These are phyloP conservation scores for Populus alba DNA, from an alignment of 345 rosid genomes.

Conservation along the genomic window DNA sequence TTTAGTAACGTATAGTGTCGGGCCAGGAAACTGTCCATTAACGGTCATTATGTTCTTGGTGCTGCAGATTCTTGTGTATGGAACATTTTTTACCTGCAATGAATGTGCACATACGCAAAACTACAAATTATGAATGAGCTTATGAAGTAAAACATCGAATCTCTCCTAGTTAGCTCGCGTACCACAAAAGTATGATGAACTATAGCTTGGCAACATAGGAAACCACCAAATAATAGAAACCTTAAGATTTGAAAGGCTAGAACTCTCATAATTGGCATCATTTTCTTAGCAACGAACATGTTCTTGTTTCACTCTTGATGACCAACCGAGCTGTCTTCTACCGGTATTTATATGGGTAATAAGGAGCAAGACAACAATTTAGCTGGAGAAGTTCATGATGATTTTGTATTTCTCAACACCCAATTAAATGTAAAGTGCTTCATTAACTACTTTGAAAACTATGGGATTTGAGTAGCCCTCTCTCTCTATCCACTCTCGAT, in stretches of 20 bases:
- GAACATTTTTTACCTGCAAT: slow-evolving; percentile 10
- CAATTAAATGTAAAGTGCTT: neutral
- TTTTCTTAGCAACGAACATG: neutral
- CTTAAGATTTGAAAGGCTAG: neutral
- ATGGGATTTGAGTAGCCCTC: no score
- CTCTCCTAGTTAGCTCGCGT: no score
- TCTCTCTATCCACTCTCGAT: no score
- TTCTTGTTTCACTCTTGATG: neutral
- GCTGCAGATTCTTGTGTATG: slow-evolving; percentile 16
- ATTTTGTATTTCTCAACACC: neutral
- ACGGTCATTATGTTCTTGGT: slow-evolving; percentile 31
- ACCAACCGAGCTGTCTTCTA: neutral
- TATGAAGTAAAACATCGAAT: no score
- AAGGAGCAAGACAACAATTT: neutral
- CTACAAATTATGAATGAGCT: neutral
- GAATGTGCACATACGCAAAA: neutral
- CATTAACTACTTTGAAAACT: no score
- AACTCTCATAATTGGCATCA: neutral
- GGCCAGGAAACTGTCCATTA: slow-evolving; percentile 35
- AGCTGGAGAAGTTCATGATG: neutral
- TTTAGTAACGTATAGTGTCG: slow-evolving; percentile 20
- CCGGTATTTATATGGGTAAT: neutral
- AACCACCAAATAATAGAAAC: slow-evolving; percentile 3
- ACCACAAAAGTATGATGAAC: slow-evolving; percentile 18
- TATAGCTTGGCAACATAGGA: slow-evolving; percentile 12